Evolutionary conservation across 495 filamentous ascomycete genomes (phyloP), one percentile per base, ranked within the genome.

Genomic region (Xylaria scruposa): DNA sequence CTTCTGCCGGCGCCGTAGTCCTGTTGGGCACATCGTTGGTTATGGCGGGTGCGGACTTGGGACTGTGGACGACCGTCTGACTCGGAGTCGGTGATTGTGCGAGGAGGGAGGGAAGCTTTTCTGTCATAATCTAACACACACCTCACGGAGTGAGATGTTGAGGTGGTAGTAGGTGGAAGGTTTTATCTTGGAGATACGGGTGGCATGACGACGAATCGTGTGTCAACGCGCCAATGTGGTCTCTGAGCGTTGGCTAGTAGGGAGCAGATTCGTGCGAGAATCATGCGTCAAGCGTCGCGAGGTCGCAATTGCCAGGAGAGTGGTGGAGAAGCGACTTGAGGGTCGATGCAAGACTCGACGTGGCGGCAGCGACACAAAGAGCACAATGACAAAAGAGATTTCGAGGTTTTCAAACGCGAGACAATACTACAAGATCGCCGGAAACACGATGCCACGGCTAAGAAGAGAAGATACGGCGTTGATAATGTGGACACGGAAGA

Each of bases 81-180:
- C 80, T 84, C 77, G 84, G 82, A 83, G 79, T 81, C 83, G 80
- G 84, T 83, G 84, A 82, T 79, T 84, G 85, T 82, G 86, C 86
- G 74, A 81, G 81, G 75, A 87, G 85, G 82, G 89, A 90, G 83
- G 86, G 88, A 84, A 86, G 86, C 86, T 84, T 91, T 86, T 97
- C 94, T 90, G 94, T 97, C 94, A 97, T 97, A 94, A 91, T 97
- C 92, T 88, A 90, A 72, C 70, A 86, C 86, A 83, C 80, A 82
- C 83, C 85, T 82, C 86, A 84, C 83, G 84, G 86, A 85, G 80
- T 84, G 78, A 79, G 74, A 51, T 79, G 78, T 82, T 72, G 78
- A 78, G 72, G 80, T 78, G 78, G 72, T 58, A 74, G 81, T 75
- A 75, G 74, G 78, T 78, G 54, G 72, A 78, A 63, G 60, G 54